Evolutionary conservation across 78 protist species (phyloP).

Genomic region (Planoprotostelium fungivorum): DNA sequence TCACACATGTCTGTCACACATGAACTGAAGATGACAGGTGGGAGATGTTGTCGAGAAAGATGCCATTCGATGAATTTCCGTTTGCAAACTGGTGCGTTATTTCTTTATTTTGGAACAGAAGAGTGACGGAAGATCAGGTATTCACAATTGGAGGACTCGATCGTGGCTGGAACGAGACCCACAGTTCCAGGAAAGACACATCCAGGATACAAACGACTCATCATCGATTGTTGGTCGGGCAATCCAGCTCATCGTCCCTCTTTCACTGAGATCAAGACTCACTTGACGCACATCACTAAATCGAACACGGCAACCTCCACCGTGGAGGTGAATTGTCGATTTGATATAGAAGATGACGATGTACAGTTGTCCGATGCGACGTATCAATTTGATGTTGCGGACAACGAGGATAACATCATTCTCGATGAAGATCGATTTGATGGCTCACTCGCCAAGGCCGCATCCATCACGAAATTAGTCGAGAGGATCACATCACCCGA

Average conservation of each 20-base stretch:
- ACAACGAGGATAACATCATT: neutral
- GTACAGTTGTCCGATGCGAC: neutral
- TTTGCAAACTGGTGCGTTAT: constrained; percentile 48
- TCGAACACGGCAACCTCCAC: neutral
- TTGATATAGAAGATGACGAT: neutral
- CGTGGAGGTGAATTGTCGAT: neutral
- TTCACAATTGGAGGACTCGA: constrained; percentile 49
- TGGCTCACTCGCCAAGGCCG: neutral
- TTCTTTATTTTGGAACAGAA: neutral
- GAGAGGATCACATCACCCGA: neutral
- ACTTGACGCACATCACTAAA: neutral
- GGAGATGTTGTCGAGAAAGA: constrained; percentile 44
- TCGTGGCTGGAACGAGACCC: constrained; percentile 49
- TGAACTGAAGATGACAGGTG: neutral
- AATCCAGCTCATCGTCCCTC: constrained; percentile 52
- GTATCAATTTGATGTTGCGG: neutral
- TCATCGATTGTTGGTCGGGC: constrained; percentile 50
- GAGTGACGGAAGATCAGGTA: neutral
- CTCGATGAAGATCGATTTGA: neutral
- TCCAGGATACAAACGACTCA: constrained; percentile 31
- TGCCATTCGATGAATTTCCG: constrained; percentile 53
- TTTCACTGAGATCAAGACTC: constrained; percentile 16
- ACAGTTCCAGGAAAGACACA: constrained; percentile 43
- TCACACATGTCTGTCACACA: neutral
- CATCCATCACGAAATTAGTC: neutral